phyloP scores from a whole-genome alignment of 2,329 filamentous ascomycete genomes.

The Metarhizium humberi region DNA sequence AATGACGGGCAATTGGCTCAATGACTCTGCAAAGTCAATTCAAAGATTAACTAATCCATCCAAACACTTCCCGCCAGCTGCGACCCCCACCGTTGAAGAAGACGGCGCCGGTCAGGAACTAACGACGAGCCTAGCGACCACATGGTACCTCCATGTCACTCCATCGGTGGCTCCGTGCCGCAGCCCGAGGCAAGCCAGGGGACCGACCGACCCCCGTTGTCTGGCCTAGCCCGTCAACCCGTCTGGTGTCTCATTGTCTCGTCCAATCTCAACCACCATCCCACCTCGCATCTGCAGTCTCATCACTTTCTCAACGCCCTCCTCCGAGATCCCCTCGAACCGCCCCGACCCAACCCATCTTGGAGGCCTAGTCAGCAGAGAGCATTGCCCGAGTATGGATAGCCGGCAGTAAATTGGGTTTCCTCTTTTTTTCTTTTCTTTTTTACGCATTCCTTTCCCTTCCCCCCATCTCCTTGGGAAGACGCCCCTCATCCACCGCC shows the following conservation, averaged over 20 bases:
- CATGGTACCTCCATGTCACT: neutral
- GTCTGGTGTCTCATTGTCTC: too few relatives aligned
- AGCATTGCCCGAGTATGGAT: neutral
- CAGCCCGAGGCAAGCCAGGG: too few relatives aligned
- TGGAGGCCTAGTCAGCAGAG: neutral
- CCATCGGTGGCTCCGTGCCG: neutral
- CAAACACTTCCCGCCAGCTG: too few relatives aligned
- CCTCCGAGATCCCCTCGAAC: neutral
- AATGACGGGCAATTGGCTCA: too few relatives aligned
- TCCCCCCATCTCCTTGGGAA: neutral
- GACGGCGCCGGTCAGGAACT: too few relatives aligned
- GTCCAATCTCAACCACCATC: neutral
- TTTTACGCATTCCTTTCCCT: neutral
- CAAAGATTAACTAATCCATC: neutral
- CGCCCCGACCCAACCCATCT: neutral
- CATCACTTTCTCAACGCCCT: neutral
- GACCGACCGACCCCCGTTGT: too few relatives aligned
- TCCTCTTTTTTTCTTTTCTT: neutral
- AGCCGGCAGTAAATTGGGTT: neutral
- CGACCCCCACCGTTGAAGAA: too few relatives aligned
- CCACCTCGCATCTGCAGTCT: neutral
- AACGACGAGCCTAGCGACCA: too few relatives aligned
- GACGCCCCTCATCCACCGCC: too few relatives aligned
- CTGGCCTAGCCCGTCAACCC: too few relatives aligned
- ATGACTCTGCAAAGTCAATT: too few relatives aligned